Evolutionary conservation across 257 asterid genomes (phyloP), one percentile per base, ranked within the genome.

Genomic region (Handroanthus guayacan): DNA sequence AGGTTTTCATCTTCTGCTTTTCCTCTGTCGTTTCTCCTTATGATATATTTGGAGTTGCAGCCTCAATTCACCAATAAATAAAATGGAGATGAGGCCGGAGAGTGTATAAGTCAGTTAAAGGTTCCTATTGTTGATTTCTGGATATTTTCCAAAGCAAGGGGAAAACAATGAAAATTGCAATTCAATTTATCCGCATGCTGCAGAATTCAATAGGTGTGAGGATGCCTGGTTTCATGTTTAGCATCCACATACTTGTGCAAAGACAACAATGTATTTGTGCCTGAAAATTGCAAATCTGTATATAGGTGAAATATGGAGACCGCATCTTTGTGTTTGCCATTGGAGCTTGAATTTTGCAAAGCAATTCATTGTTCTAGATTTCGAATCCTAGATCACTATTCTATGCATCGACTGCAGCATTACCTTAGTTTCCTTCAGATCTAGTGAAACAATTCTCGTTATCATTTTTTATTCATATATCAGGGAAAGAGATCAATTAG

Each of bases 261-360:
- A 25, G 62, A 9, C 38, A 43, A 16, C 45, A 20, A 67, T 70
- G 54, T 17, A 55, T 61, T 18, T 77, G 43, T 47, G 0, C 38
- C 62, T 20, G 38, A 31, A 45, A 54, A 43, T 37, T 36, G 52
- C 50, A 38, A 62, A 54, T 41, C 3, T 54, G 1, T 16, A 14
- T 16, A 14, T 51, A 16, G 2, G 37, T 44, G 50, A 55, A 38
- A 51, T 41, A 57, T 44, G 70, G 54, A 20, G 9, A 20, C 18
- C 58, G 13, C 66, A 62, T 69, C 16, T 45, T 38, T 50, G 16
- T 71, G 70, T 45, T 16, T 20, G 37, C 9, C 1, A 16, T 75
- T 58, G 12, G 71, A 65, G 79, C 64, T 69, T 66, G 31, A 57
- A 45, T 75, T 36, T 57, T 48, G 68, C 34, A 5, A 6, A 44